Percentiles rank a stretch among this genome's conserved stretches.
Conservation (phyloP, 1,139 yeast species). For the Pichia norvegensis region DNA sequence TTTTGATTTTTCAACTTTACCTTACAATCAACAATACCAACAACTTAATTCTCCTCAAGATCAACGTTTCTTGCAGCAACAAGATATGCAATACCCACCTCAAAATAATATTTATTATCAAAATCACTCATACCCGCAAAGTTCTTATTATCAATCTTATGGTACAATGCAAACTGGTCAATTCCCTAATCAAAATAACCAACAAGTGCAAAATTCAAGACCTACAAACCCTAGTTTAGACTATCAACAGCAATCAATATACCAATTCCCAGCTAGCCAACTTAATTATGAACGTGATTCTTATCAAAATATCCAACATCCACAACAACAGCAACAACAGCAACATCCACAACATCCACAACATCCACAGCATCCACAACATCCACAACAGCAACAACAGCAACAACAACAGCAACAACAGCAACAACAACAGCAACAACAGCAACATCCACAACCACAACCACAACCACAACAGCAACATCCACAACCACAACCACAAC, state of each 20-base stretch:
- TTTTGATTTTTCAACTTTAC: neutral
- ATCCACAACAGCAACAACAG: neutral
- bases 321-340: neutral
- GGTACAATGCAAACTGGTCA: neutral
- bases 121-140: neutral
- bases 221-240: neutral
- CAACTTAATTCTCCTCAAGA: neutral
- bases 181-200: neutral
- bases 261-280: neutral
- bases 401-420: neutral
- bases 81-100: neutral
- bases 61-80: neutral
- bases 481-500: neutral
- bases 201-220: no score
- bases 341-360: slow-evolving; percentile 2
- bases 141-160: neutral
- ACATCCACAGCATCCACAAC: neutral
- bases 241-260: neutral
- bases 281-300: neutral
- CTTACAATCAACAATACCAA: neutral
- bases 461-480: neutral
- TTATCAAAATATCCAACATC: neutral
- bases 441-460: neutral
- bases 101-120: neutral
- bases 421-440: neutral